Conservation (phyloP, 139 green algal genomes). For the Chlamydomonas eustigma region DNA sequence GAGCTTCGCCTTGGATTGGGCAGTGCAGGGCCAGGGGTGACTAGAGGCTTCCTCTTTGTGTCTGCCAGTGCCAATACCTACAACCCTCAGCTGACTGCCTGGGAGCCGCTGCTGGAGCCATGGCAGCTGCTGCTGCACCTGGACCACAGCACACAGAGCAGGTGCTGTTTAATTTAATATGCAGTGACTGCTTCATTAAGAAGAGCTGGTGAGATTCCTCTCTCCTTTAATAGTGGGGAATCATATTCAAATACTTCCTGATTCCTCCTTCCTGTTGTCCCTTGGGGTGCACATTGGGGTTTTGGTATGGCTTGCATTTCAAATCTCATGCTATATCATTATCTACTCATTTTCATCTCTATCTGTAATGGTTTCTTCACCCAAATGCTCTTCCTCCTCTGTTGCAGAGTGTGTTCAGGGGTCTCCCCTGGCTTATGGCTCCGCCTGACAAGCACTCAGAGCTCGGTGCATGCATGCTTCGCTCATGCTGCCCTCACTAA, state of each 20-base stretch:
- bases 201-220: too few species aligned
- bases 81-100: constrained; percentile 53
- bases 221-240: too few species aligned
- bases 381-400: too few species aligned
- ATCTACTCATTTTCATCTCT: too few species aligned
- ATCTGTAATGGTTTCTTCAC: too few species aligned
- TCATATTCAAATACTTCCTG: too few species aligned
- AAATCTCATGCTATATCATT: too few species aligned
- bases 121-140: constrained; percentile 60
- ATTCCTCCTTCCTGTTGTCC: too few species aligned
- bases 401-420: constrained; percentile 14
- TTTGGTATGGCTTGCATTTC: too few species aligned
- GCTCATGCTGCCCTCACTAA: constrained; percentile 22
- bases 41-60: constrained; percentile 37
- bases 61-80: constrained; percentile 55
- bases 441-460: constrained; percentile 35
- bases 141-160: constrained; percentile 30
- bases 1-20: constrained; percentile 4
- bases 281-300: too few species aligned
- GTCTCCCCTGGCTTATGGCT: constrained; percentile 41
- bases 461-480: constrained; percentile 26
- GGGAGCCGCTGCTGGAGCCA: constrained; percentile 87
- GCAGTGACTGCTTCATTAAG: too few species aligned
- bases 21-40: constrained; percentile 16
- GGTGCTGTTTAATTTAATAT: too few species aligned